Evolutionary conservation across 192 early-diverging fungal genomes (phyloP), one percentile per base, ranked within the genome.

Genomic region (Linnemannia hyalina): DNA sequence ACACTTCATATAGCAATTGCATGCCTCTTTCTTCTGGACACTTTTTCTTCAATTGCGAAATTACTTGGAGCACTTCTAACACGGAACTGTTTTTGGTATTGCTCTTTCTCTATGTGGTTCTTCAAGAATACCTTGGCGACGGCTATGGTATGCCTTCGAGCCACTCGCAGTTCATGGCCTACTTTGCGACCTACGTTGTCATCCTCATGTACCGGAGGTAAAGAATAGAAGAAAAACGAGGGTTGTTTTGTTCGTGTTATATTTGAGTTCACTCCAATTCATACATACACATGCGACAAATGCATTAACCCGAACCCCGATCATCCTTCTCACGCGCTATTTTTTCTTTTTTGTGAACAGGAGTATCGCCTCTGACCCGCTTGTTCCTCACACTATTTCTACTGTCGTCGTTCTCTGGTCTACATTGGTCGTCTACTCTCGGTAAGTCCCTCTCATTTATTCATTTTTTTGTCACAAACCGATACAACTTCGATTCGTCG

Each of bases 121-220:
- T 40, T 71, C 22, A 88, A 95, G 95, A 87, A 42, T 92, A 93
- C 78, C 85, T 95, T 40, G 94, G 94, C 4, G 87, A 88, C 20
- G 95, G 94, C 10, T 96, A 97, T 83, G 96, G 95, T 7, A 97
- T 97, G 96, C 96, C 96, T 13, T 95, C 94, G 11, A 93, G 91
- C 42, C 96, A 97, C 82, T 80, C 95, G 13, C 95, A 97, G 77
- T 96, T 96, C 80, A 94, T 96, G 80, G 90, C 91, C 46, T 97
- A 90, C 83, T 97, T 96, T 88, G 90, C 93, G 10, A 87, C 87
- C 0, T 95, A 92, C 78, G 69, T 82, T 0, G 71, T 90, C 23
- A 80, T 97, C 22, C 91, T 95, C 69, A 77, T 92, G 36, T 83
- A 89, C 54, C 70, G 60, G 47, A 82, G 89, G 92, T 93, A 87